Evolutionary conservation across 1,139 yeast genomes (phyloP).

Genomic region (Yamadazyma pseudoaaseri): DNA sequence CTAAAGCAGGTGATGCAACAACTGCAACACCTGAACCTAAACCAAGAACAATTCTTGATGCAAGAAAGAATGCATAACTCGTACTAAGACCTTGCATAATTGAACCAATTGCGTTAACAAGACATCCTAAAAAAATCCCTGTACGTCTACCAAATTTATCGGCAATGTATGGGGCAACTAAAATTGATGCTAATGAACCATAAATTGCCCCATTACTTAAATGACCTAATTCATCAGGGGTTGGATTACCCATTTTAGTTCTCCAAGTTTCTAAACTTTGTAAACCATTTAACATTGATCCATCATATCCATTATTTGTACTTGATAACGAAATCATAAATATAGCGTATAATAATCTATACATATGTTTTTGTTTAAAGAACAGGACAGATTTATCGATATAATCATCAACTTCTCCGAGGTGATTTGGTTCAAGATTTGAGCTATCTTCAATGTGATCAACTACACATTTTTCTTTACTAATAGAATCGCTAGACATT

Average conservation of each 20-base stretch:
- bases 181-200: slow-evolving; percentile 19
- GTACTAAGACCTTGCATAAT: slow-evolving; percentile 36
- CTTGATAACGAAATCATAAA: slow-evolving; percentile 42
- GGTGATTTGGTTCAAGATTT: not conserved
- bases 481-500: not conserved
- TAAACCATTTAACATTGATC: slow-evolving; percentile 49
- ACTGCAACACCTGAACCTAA: slow-evolving; percentile 33
- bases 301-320: slow-evolving; percentile 51
- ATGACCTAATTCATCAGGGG: slow-evolving; percentile 44
- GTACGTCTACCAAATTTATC: slow-evolving; percentile 34
- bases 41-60: slow-evolving; percentile 5
- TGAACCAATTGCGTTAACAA: slow-evolving; percentile 31
- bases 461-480: not conserved
- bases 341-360: slow-evolving; percentile 29
- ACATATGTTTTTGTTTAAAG: not conserved
- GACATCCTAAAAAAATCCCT: slow-evolving; percentile 26
- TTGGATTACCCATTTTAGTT: slow-evolving; percentile 24
- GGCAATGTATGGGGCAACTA: slow-evolving; percentile 20
- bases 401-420: not conserved
- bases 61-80: slow-evolving; percentile 5
- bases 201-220: slow-evolving; percentile 31
- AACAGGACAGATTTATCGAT: not conserved
- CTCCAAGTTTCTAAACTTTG: slow-evolving; percentile 41
- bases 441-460: not conserved
- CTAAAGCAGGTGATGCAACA: slow-evolving; percentile 38